phyloP scores from a whole-genome alignment of 192 early-diverging fungal species.

The Entophlyctis luteolus region DNA sequence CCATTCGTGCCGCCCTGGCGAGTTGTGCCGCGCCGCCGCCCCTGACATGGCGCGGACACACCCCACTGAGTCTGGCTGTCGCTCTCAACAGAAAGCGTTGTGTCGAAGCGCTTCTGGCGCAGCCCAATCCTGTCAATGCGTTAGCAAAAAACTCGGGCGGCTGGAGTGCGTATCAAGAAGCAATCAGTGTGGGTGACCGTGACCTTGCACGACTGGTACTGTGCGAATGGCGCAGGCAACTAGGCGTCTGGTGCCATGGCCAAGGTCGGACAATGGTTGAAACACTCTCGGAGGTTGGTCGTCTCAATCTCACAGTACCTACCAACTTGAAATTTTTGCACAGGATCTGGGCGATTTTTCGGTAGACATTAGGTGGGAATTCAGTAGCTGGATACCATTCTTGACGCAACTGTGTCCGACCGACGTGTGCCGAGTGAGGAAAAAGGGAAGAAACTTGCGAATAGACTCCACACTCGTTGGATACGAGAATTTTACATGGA shows the following conservation, averaged over 20 bases:
- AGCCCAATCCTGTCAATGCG: slow-evolving; percentile 21
- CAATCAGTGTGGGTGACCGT: slow-evolving; percentile 43
- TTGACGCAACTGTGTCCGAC: slow-evolving; percentile 45
- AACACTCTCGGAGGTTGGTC: slow-evolving; percentile 22
- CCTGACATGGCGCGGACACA: no score
- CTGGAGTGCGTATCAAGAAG: slow-evolving; percentile 54
- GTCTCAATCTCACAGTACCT: background rate
- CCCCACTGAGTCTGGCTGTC: slow-evolving; percentile 48
- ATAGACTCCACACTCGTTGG: slow-evolving; percentile 56
- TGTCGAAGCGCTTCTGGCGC: slow-evolving; percentile 34
- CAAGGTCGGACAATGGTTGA: slow-evolving; percentile 34
- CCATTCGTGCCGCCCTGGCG: no score
- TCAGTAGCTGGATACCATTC: slow-evolving; percentile 44
- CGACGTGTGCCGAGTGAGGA: slow-evolving; percentile 33
- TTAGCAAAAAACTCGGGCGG: slow-evolving; percentile 39
- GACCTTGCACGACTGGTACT: slow-evolving; percentile 34
- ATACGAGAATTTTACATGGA: slow-evolving; percentile 48
- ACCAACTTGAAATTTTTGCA: slow-evolving; percentile 15
- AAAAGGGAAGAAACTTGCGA: slow-evolving; percentile 40
- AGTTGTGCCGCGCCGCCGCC: no score
- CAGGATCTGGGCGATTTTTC: slow-evolving; percentile 44
- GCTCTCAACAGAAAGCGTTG: slow-evolving; percentile 34
- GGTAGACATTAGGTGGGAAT: slow-evolving; percentile 48
- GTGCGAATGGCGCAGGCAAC: slow-evolving; percentile 24
- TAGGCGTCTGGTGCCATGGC: slow-evolving; percentile 30